A percentile compares a stretch with the other conserved stretches of the same genome.
These are phyloP conservation scores for Selenicereus undatus DNA, from an alignment of 148 eudicot species.

Conservation along the genomic window DNA sequence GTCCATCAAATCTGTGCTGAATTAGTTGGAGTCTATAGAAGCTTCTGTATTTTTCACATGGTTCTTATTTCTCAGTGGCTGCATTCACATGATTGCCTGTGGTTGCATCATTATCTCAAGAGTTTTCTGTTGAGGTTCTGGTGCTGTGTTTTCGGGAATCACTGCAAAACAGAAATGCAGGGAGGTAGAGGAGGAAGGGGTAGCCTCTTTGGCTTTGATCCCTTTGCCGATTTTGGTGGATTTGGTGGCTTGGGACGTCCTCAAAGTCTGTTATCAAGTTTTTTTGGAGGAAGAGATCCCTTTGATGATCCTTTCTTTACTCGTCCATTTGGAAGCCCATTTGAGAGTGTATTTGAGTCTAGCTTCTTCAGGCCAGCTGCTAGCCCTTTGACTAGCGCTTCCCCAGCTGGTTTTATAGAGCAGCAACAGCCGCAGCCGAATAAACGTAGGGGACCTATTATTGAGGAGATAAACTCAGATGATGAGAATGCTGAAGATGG, in stretches of 20 bases:
- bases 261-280: constrained; percentile 46
- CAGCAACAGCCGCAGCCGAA: constrained; percentile 43
- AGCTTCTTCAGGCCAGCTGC: constrained; percentile 41
- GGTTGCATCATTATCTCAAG: not conserved
- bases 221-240: constrained; percentile 58
- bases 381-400: constrained; percentile 34
- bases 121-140: not conserved
- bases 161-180: constrained; percentile 39
- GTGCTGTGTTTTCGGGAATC: constrained; percentile 19
- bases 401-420: constrained; percentile 46
- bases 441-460: constrained; percentile 70
- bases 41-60: not conserved
- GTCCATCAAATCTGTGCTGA: not conserved
- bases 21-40: not conserved
- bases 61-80: not conserved
- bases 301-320: constrained; percentile 88
- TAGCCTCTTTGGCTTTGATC: constrained; percentile 55
- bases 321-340: constrained; percentile 38
- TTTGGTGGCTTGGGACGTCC: constrained; percentile 61
- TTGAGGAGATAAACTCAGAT: constrained; percentile 84
- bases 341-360: constrained; percentile 58
- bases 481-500: constrained; percentile 56
- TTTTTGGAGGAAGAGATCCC: constrained; percentile 88
- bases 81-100: not conserved
- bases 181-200: constrained; percentile 56